Evolutionary conservation across 2,329 filamentous ascomycete species (phyloP).

Genomic region (Xylariales sp.): DNA sequence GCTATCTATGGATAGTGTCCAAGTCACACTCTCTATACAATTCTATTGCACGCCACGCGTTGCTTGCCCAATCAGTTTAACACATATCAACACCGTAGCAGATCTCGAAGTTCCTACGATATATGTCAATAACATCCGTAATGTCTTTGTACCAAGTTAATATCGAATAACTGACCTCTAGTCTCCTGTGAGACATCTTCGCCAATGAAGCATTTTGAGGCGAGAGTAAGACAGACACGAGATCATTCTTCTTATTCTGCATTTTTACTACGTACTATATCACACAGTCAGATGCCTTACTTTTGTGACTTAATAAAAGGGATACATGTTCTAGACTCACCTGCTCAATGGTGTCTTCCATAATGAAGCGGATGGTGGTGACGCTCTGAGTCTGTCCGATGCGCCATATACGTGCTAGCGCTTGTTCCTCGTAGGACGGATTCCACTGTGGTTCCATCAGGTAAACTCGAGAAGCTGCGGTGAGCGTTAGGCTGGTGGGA

Average conservation of each 20-base stretch:
- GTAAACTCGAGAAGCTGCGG: slow-evolving; percentile 40
- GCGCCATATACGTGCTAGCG: slow-evolving; percentile 31
- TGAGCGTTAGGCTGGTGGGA: slow-evolving; percentile 37
- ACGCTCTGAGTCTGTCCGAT: slow-evolving; percentile 30
- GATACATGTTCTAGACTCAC: slow-evolving; percentile 6
- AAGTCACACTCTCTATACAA: too few species aligned
- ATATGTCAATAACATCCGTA: too few species aligned
- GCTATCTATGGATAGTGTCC: too few species aligned
- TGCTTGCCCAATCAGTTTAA: too few species aligned
- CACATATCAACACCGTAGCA: too few species aligned
- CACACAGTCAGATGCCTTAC: too few species aligned
- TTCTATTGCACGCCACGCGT: too few species aligned
- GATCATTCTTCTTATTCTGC: not conserved
- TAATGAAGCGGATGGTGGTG: slow-evolving; percentile 31
- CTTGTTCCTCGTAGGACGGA: slow-evolving; percentile 38
- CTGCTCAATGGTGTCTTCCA: slow-evolving; percentile 34
- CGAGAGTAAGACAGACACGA: not conserved
- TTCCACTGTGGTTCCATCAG: slow-evolving; percentile 50
- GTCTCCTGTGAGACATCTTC: too few species aligned
- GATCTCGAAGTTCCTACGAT: too few species aligned
- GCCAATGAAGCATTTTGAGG: slow-evolving; percentile 7
- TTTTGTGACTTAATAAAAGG: not conserved
- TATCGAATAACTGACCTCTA: too few species aligned
- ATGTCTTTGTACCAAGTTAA: too few species aligned
- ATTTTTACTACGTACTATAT: not conserved